phyloP scores from a whole-genome alignment of 2,329 filamentous ascomycete species.

The Pleoardoris graminearum region DNA sequence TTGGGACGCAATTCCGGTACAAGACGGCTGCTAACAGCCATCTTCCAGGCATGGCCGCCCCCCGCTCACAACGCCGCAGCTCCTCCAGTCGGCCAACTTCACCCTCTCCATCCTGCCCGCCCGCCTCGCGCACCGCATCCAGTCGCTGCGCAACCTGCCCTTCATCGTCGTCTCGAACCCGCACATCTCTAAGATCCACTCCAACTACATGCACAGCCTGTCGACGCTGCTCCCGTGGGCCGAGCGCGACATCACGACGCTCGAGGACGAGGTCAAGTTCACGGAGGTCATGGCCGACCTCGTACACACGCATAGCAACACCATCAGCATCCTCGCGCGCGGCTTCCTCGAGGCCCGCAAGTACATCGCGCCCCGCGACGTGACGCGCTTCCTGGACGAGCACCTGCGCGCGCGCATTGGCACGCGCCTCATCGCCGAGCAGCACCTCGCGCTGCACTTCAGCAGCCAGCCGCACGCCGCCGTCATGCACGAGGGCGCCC shows the following conservation, averaged over 20 bases:
- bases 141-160: slow-evolving; percentile 87
- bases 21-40: too few relatives aligned
- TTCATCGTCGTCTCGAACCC: slow-evolving; percentile 99
- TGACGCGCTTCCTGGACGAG: slow-evolving; percentile 91
- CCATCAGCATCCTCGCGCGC: slow-evolving; percentile 86
- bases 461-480: slow-evolving; percentile 73
- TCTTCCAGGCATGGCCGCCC: slow-evolving; percentile 71
- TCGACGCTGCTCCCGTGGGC: slow-evolving; percentile 87
- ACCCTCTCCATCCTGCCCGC: slow-evolving; percentile 90
- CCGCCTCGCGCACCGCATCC: slow-evolving; percentile 89
- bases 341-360: slow-evolving; percentile 92
- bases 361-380: slow-evolving; percentile 80
- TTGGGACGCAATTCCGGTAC: not conserved
- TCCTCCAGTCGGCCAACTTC: slow-evolving; percentile 92
- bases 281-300: slow-evolving; percentile 91
- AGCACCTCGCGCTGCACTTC: slow-evolving; percentile 89
- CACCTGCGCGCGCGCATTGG: slow-evolving; percentile 93
- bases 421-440: slow-evolving; percentile 90
- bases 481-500: slow-evolving; percentile 49
- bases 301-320: slow-evolving; percentile 93
- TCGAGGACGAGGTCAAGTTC: slow-evolving; percentile 88
- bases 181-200: slow-evolving; percentile 90
- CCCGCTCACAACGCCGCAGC: slow-evolving; percentile 75
- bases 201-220: slow-evolving; percentile 92
- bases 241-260: slow-evolving; percentile 69